These are phyloP conservation scores for Candolleomyces efflorescens DNA, from an alignment of 768 basidiomycete species.

Conservation along the genomic window DNA sequence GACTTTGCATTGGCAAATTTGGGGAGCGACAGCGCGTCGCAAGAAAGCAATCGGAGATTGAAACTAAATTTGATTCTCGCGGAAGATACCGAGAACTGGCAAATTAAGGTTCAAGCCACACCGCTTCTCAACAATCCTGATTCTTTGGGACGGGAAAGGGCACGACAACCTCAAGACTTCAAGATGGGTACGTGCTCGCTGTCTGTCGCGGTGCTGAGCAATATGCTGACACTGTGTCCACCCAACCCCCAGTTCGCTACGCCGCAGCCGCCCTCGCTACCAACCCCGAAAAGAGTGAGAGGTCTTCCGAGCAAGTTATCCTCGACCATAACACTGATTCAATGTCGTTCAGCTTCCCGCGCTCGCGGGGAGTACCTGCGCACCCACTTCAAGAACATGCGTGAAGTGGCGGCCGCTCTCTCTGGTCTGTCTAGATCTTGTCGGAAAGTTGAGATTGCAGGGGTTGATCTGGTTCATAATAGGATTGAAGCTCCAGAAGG, in stretches of 20 bases:
- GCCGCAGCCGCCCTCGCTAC: constrained; percentile 80
- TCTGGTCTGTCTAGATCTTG: constrained; percentile 52
- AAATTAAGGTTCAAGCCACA: constrained; percentile 47
- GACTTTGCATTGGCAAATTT: neutral
- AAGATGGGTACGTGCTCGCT: constrained; percentile 57
- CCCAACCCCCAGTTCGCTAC: constrained; percentile 72
- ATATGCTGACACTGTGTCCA: constrained; percentile 2
- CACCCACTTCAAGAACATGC: constrained; percentile 99
- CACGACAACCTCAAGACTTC: constrained; percentile 50
- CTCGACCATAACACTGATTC: neutral
- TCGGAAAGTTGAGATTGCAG: neutral
- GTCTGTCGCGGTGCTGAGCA: constrained; percentile 14
- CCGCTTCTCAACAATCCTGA: constrained; percentile 11
- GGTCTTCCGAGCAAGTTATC: neutral
- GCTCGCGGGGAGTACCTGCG: constrained; percentile 96
- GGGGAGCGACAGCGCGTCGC: neutral
- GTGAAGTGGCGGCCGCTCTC: constrained; percentile 94
- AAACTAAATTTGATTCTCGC: neutral
- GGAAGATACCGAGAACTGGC: constrained; percentile 27
- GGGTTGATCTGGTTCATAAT: neutral
- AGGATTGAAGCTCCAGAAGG: constrained; percentile 94
- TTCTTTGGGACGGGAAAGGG: constrained; percentile 26
- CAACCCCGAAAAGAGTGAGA: constrained; percentile 95
- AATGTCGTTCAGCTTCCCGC: constrained; percentile 62
- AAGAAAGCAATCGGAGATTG: neutral